Percentiles rank a stretch among this genome's conserved stretches.
Evolutionary conservation across 2,329 filamentous ascomycete species (phyloP).

Genomic region (Endocalyx cinctus): DNA sequence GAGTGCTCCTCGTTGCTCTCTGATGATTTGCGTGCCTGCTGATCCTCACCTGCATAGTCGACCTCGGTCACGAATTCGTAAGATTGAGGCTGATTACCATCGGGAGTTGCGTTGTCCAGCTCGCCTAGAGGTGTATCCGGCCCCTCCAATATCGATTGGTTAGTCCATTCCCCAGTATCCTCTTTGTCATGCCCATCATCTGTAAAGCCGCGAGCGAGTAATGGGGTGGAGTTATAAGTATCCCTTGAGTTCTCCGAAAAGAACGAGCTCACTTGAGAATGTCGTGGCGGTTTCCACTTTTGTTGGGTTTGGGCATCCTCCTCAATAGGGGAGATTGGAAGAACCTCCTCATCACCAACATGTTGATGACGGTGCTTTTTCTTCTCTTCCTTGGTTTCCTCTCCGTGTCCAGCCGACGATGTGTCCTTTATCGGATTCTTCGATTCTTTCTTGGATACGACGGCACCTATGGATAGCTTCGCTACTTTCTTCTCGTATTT

Average conservation of each 20-base stretch:
- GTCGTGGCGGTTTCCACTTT: no score
- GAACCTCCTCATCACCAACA: constrained; percentile 36
- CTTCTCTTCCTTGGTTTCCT: constrained; percentile 34
- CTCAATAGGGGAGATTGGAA: constrained; percentile 24
- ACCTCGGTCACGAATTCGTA: constrained; percentile 54
- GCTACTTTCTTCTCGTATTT: constrained; percentile 60
- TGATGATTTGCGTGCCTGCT: no score
- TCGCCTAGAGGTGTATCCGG: constrained; percentile 32
- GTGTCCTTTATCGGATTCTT: constrained; percentile 10
- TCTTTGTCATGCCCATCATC: constrained; percentile 44
- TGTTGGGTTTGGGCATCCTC: no score
- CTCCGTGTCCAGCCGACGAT: constrained; percentile 17
- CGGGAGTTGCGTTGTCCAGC: constrained; percentile 24
- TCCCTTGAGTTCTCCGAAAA: constrained; percentile 61
- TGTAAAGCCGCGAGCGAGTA: constrained; percentile 64
- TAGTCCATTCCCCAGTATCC: constrained; percentile 45
- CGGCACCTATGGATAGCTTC: constrained; percentile 37
- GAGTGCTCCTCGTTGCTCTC: constrained; percentile 44
- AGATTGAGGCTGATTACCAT: constrained; percentile 36
- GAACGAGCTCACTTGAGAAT: constrained; percentile 41
- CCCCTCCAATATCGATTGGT: constrained; percentile 49
- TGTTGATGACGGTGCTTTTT: constrained; percentile 42
- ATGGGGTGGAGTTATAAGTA: constrained; percentile 72
- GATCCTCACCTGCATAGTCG: no score
- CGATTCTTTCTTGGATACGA: constrained; percentile 16